Evolutionary conservation across 768 basidiomycete genomes (phyloP).

Genomic region (Melanogaster broomeanus): DNA sequence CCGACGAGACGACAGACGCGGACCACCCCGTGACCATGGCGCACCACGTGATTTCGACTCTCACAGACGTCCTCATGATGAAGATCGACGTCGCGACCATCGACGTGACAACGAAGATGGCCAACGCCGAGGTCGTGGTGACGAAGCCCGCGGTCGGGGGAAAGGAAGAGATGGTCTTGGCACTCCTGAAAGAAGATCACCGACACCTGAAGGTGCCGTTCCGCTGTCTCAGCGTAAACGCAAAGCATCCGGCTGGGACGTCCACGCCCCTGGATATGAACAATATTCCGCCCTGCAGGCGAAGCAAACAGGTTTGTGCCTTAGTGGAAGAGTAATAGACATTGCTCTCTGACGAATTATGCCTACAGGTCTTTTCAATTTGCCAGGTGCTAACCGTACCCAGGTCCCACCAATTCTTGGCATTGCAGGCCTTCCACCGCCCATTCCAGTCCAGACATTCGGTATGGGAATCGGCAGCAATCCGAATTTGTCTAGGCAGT

Average conservation of each 20-base stretch:
- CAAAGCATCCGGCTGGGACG: constrained; percentile 94
- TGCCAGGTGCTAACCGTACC: constrained; percentile 91
- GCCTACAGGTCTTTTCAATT: constrained; percentile 84
- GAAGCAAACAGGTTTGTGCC: constrained; percentile 86
- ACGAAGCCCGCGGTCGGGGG: constrained; percentile 50
- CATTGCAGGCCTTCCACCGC: constrained; percentile 79
- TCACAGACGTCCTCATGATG: constrained; percentile 45
- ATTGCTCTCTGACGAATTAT: constrained; percentile 10
- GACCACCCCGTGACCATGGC: constrained; percentile 46
- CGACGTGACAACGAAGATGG: constrained; percentile 44
- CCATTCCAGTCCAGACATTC: constrained; percentile 81
- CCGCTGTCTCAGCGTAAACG: constrained; percentile 85
- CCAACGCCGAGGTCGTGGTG: constrained; percentile 34
- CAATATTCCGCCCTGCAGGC: constrained; percentile 94
- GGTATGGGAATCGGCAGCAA: constrained; percentile 86
- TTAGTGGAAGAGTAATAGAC: not conserved
- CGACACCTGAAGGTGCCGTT: constrained; percentile 84
- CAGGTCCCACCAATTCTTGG: constrained; percentile 82
- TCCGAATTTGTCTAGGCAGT: constrained; percentile 90
- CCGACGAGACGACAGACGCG: constrained; percentile 53
- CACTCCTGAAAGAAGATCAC: constrained; percentile 79
- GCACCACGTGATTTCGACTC: constrained; percentile 51
- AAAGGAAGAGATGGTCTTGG: constrained; percentile 51
- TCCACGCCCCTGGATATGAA: constrained; percentile 94
- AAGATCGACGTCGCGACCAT: constrained; percentile 51